phyloP scores from a whole-genome alignment of 129 eudicot genomes.

The Oenanthe sinensis region DNA sequence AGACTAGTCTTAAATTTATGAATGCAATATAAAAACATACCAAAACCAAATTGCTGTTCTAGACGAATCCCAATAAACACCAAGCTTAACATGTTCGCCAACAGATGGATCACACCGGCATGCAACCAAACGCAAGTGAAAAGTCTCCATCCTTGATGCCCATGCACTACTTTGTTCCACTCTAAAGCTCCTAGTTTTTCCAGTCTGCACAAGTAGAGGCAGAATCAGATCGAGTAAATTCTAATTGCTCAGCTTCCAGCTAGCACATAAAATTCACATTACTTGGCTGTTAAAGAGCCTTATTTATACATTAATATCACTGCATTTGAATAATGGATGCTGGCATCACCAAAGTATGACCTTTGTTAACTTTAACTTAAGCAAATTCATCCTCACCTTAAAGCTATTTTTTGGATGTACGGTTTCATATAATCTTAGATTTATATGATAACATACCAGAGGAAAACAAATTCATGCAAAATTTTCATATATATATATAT shows the following conservation, averaged over 20 bases:
- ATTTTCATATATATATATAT: no score
- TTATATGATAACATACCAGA: background rate
- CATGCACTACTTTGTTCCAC: slow-evolving; percentile 71
- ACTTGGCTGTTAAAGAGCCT: background rate
- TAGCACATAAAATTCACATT: background rate
- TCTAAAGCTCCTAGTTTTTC: slow-evolving; percentile 79
- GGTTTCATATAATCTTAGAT: no score
- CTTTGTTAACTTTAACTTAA: background rate
- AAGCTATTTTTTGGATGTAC: background rate
- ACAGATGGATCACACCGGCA: slow-evolving; percentile 86
- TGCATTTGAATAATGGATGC: background rate
- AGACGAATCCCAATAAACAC: slow-evolving; percentile 92
- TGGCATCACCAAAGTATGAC: background rate
- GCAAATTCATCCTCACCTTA: background rate
- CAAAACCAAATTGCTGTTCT: slow-evolving; percentile 90
- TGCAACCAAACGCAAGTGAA: slow-evolving; percentile 79
- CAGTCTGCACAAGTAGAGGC: slow-evolving; percentile 32
- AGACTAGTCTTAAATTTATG: background rate
- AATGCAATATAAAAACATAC: slow-evolving; percentile 25
- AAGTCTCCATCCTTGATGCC: slow-evolving; percentile 86
- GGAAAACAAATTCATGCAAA: background rate
- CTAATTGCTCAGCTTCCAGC: background rate
- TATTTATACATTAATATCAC: background rate
- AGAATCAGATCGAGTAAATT: background rate
- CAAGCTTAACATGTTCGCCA: slow-evolving; percentile 91